Evolutionary conservation across 1,284 basidiomycete species (phyloP).

Genomic region (Cutaneotrichosporon mucoides): DNA sequence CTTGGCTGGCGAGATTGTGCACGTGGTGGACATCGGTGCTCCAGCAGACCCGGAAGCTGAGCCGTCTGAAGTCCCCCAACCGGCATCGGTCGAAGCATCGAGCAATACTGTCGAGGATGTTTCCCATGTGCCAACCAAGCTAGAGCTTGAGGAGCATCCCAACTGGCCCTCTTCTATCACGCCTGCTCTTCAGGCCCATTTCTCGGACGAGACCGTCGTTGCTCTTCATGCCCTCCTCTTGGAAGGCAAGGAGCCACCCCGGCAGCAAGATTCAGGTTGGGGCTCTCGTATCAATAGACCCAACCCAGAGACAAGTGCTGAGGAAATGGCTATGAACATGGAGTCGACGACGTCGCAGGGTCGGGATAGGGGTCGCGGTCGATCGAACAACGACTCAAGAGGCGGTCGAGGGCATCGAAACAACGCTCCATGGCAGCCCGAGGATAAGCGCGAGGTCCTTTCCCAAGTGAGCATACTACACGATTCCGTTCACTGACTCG

Average conservation of each 20-base stretch:
- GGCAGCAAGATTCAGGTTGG: conserved; percentile 55
- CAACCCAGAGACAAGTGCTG: conserved; percentile 23
- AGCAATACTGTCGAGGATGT: not conserved
- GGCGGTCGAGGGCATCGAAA: conserved; percentile 10
- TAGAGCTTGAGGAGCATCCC: conserved; percentile 44
- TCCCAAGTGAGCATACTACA: conserved; percentile 59
- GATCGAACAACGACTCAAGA: too few species aligned
- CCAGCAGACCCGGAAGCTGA: conserved; percentile 54
- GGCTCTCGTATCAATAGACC: conserved; percentile 42
- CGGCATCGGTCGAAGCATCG: too few species aligned
- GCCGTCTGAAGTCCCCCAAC: too few species aligned
- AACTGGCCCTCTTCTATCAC: conserved; percentile 65
- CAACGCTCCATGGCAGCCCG: conserved; percentile 18
- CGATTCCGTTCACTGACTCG: too few species aligned
- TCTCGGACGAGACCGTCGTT: conserved; percentile 60
- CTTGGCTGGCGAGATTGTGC: conserved; percentile 68
- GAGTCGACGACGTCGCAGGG: conserved; percentile 22
- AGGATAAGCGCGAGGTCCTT: conserved; percentile 68
- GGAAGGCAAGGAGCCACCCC: conserved; percentile 68
- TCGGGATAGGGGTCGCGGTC: not conserved
- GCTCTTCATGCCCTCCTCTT: conserved; percentile 67
- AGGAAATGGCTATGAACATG: conserved; percentile 32
- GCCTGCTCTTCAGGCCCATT: conserved; percentile 57
- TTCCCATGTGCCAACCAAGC: conserved; percentile 18
- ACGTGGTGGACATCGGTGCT: conserved; percentile 64